Conservation (phyloP, 805 yeast species). For the Isabelozyma heimii region DNA sequence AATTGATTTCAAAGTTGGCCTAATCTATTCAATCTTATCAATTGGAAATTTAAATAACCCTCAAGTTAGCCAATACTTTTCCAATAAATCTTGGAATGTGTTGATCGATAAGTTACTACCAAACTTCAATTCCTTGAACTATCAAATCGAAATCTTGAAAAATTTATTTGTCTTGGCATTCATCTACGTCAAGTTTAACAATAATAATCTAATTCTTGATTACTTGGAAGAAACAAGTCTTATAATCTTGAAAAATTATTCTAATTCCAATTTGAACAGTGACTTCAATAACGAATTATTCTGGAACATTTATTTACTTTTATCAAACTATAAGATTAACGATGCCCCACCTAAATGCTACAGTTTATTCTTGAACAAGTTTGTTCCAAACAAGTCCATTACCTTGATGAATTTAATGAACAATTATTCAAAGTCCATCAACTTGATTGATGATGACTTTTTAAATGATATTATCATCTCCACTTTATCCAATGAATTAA, state of each 20-base stretch:
- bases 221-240: constrained; percentile 47
- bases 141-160: constrained; percentile 41
- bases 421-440: constrained; percentile 21
- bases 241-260: constrained; percentile 38
- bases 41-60: constrained; percentile 31
- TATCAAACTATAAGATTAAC: constrained; percentile 43
- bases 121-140: constrained; percentile 26
- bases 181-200: constrained; percentile 39
- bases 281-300: constrained; percentile 22
- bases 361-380: constrained; percentile 15
- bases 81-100: constrained; percentile 47
- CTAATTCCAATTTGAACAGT: constrained; percentile 5
- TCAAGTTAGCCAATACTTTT: constrained; percentile 16
- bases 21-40: constrained; percentile 44
- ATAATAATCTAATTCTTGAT: constrained; percentile 44
- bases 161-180: constrained; percentile 44
- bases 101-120: constrained; percentile 33
- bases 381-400: constrained; percentile 1
- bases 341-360: constrained; percentile 39
- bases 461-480: constrained; percentile 23
- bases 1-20: constrained; percentile 34
- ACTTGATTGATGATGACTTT: constrained; percentile 14
- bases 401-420: constrained; percentile 16
- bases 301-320: constrained; percentile 49
- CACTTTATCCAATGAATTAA: constrained; percentile 36